Percentiles rank a stretch among this genome's conserved stretches.
Evolutionary conservation across 345 rosid species (phyloP).

Genomic region (Triadica sebifera): DNA sequence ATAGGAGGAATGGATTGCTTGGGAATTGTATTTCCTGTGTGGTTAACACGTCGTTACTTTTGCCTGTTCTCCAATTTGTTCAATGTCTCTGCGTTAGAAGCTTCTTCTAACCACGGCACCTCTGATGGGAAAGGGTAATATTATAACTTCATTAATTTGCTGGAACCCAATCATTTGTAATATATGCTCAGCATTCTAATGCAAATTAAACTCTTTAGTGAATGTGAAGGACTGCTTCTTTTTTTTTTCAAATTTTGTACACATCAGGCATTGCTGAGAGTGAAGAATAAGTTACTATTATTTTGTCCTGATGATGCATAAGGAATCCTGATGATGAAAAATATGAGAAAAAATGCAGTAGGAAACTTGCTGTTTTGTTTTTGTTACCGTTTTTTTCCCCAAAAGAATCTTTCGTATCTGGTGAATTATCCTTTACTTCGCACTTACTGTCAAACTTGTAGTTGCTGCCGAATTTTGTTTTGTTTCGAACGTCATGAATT

Average conservation of each 20-base stretch:
- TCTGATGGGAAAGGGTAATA: neutral
- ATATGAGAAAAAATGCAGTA: neutral
- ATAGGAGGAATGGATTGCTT: neutral
- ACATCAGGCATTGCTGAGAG: neutral
- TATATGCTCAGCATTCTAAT: neutral
- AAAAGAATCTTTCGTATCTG: neutral
- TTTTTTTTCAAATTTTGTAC: neutral
- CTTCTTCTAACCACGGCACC: neutral
- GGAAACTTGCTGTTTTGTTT: neutral
- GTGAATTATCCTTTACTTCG: neutral
- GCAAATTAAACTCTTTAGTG: neutral
- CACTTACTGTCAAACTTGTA: neutral
- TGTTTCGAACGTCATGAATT: neutral
- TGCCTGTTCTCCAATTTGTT: neutral
- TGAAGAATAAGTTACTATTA: neutral
- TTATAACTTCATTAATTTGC: neutral
- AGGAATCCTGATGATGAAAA: neutral
- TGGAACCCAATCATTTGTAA: neutral
- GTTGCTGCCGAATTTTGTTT: neutral
- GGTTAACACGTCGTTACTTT: neutral
- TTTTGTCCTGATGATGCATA: too few species aligned
- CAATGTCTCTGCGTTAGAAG: neutral
- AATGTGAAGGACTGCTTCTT: neutral
- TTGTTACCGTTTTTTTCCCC: too few species aligned
- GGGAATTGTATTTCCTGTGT: neutral